Base-by-base conservation (phyloP, 345 rosid genomes). In the Iberis pinnata region DNA sequence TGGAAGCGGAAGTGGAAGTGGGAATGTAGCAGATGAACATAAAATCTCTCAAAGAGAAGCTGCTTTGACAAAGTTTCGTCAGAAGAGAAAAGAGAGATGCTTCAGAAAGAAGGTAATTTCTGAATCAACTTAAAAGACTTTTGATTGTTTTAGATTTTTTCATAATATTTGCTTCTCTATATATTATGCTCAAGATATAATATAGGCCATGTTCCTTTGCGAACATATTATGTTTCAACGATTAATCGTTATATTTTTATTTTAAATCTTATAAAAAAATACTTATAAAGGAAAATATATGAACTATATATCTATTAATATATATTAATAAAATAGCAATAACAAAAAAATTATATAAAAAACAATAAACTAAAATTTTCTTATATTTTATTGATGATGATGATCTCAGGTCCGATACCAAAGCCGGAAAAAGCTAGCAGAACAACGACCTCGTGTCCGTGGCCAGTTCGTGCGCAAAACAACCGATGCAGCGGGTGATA, bases 21-120 rank as follows among this genome's bases (percentile, higher is more conserved):
- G 71, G 7, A 67, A 67, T 2, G 39, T 37, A 6, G 56, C 57
- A 1, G 62, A 54, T 47, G 71, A 53, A 18, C 73, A 60, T 38
- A 55, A 77, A 42, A 64, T 64, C 33, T 73, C 87, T 18, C 77
- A 70, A 25, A 76, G 95, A 45, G 92, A 76, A 67, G 90, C 88
- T 54, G 90, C 95, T 48, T 71, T 84, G 59, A 65, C 60, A 52
- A 88, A 88, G 66, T 88, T 88, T 56, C 84, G 88, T 0, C 86
- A 79, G 74, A 84, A 88, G 72, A 77, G 95, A 61, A 84, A 80
- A 69, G 95, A 88, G 52, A 74, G 95, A 53, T 80, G 90, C 75
- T 88, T 82, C 49, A 76, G 79, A 46, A 88, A 88, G 71, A 76
- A 67, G 90, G 95, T 84, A 77, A 63, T 1, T 14, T 51, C 29